Conservation (phyloP, 345 rosid species). For the Lepidium sativum region DNA sequence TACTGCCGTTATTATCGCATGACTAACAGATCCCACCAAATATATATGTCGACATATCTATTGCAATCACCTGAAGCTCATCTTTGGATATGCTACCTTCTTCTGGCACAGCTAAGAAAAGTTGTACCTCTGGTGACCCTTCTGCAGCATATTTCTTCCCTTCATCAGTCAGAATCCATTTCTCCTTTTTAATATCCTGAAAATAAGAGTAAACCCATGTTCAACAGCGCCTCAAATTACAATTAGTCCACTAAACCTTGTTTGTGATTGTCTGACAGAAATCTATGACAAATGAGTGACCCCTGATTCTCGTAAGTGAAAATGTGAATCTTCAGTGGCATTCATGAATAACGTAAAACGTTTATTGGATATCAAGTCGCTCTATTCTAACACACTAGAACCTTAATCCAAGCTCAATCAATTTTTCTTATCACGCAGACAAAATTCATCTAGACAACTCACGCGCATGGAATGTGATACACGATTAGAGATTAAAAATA, state of each 20-base stretch:
- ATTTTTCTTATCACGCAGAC: not conserved
- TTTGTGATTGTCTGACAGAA: not conserved
- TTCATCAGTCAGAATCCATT: slow-evolving; percentile 47
- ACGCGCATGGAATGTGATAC: not conserved
- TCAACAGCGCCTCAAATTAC: not conserved
- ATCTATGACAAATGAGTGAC: not conserved
- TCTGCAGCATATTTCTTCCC: slow-evolving; percentile 58
- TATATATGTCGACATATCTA: not conserved
- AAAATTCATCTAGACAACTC: not conserved
- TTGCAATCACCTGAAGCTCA: slow-evolving; percentile 51
- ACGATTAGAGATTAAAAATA: not conserved
- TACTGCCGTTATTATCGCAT: not conserved
- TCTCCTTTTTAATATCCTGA: slow-evolving; percentile 52
- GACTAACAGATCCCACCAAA: not conserved
- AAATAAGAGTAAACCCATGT: not conserved
- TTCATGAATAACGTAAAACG: not conserved
- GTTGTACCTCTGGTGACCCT: slow-evolving; percentile 79
- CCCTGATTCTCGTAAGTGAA: too few relatives aligned
- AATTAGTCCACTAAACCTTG: not conserved
- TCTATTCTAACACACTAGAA: not conserved
- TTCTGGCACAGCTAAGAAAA: slow-evolving; percentile 51
- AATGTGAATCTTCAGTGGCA: not conserved
- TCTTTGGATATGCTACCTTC: slow-evolving; percentile 65
- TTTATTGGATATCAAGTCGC: not conserved
- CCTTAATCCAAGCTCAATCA: not conserved